These are phyloP conservation scores for Fraxinus dipetala DNA, from an alignment of 305 asterid genomes.

Conservation along the genomic window DNA sequence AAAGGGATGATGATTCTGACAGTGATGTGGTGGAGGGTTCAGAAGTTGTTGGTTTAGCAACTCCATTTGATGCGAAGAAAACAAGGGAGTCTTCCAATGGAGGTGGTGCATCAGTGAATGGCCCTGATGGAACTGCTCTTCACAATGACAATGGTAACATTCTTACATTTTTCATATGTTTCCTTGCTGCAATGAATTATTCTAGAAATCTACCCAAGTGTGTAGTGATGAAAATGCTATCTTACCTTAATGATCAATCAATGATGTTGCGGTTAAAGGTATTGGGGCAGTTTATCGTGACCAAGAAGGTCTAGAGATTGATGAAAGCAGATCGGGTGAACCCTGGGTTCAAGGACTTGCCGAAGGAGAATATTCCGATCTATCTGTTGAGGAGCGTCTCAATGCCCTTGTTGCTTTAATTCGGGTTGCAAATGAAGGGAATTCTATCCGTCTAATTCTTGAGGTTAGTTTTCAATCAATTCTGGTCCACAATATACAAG, in stretches of 20 bases:
- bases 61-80: slow-evolving; percentile 52
- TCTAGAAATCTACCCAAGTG: slow-evolving; percentile 5
- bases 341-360: slow-evolving; percentile 95
- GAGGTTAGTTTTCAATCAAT: slow-evolving; percentile 55
- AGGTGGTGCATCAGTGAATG: slow-evolving; percentile 41
- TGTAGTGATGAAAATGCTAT: slow-evolving; percentile 6
- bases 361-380: slow-evolving; percentile 95
- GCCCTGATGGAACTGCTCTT: slow-evolving; percentile 36
- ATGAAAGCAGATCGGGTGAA: slow-evolving; percentile 84
- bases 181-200: background rate
- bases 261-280: slow-evolving; percentile 35
- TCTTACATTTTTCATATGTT: slow-evolving; percentile 37
- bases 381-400: slow-evolving; percentile 94
- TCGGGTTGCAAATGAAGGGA: slow-evolving; percentile 96
- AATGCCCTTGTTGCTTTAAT: slow-evolving; percentile 84
- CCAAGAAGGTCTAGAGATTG: slow-evolving; percentile 73
- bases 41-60: slow-evolving; percentile 73
- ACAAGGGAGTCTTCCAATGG: slow-evolving; percentile 37
- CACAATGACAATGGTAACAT: slow-evolving; percentile 38
- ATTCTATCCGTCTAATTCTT: slow-evolving; percentile 80
- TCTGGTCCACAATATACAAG: background rate
- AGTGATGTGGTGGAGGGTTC: slow-evolving; percentile 78
- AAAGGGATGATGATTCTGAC: slow-evolving; percentile 93
- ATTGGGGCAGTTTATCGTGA: slow-evolving; percentile 38
- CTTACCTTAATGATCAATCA: slow-evolving; percentile 17